Conservation (phyloP, 129 eudicot species). For the Solidago caesia region DNA sequence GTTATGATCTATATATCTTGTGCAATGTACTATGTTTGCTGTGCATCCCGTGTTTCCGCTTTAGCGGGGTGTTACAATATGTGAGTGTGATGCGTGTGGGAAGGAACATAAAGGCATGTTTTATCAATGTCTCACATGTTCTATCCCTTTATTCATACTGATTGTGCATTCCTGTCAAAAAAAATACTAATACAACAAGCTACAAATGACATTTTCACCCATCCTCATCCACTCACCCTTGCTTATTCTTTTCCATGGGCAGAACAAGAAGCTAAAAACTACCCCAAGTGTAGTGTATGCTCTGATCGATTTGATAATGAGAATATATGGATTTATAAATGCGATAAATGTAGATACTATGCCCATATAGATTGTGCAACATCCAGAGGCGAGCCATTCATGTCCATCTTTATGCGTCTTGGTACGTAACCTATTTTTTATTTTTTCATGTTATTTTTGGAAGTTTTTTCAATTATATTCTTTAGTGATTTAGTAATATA, state of each 20-base stretch:
- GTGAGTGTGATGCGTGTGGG: background rate
- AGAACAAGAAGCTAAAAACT: no score
- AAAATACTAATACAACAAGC: background rate
- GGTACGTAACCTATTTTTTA: no score
- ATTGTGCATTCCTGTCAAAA: background rate
- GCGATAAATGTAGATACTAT: background rate
- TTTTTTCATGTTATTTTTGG: no score
- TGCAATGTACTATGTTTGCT: no score
- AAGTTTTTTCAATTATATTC: no score
- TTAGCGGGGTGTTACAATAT: no score
- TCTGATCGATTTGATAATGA: no score
- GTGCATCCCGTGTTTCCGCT: no score
- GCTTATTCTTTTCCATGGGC: background rate
- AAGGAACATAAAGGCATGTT: background rate
- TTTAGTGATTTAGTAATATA: no score
- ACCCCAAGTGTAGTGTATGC: constrained; percentile 1
- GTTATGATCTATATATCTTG: no score
- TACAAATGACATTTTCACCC: background rate
- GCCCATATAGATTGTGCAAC: background rate
- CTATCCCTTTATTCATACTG: background rate
- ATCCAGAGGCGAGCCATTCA: no score
- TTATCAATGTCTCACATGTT: background rate
- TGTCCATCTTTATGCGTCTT: no score
- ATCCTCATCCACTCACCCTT: background rate
- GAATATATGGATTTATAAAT: background rate